A percentile compares a stretch with the other conserved stretches of the same genome.
These are phyloP conservation scores for Ambrosiella xylebori DNA, from an alignment of 2,329 filamentous ascomycete genomes.

Conservation along the genomic window DNA sequence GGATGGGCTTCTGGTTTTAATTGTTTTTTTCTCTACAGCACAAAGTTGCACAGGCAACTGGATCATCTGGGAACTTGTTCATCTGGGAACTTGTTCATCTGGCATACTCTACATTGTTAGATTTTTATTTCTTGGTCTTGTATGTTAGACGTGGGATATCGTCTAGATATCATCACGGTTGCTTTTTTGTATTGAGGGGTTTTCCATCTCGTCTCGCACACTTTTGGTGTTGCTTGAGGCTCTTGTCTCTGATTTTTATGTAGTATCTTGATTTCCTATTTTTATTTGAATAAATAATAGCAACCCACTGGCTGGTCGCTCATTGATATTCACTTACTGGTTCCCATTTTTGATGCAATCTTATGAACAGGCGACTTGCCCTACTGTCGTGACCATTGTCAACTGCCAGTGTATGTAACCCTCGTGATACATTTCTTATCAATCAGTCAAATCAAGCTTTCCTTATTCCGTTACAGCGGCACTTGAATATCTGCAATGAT, in stretches of 20 bases:
- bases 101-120: not conserved
- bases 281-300: not conserved
- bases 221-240: not conserved
- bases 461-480: too few relatives aligned
- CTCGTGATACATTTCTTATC: not conserved
- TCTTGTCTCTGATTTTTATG: not conserved
- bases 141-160: not conserved
- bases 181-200: conserved; percentile 1
- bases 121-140: not conserved
- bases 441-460: not conserved
- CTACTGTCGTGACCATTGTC: too few relatives aligned
- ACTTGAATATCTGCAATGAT: too few relatives aligned
- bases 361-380: not conserved
- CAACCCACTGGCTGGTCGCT: not conserved
- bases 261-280: not conserved
- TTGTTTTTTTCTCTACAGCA: not conserved
- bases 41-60: conserved; percentile 3
- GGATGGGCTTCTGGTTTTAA: not conserved
- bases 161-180: not conserved
- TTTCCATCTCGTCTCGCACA: not conserved
- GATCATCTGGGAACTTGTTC: conserved; percentile 5
- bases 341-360: not conserved
- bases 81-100: not conserved
- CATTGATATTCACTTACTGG: not conserved
- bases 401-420: too few relatives aligned